Evolutionary conservation across 129 eudicot species (phyloP), one percentile per base, ranked within the genome.

Genomic region (Heracleum sosnowskyi): DNA sequence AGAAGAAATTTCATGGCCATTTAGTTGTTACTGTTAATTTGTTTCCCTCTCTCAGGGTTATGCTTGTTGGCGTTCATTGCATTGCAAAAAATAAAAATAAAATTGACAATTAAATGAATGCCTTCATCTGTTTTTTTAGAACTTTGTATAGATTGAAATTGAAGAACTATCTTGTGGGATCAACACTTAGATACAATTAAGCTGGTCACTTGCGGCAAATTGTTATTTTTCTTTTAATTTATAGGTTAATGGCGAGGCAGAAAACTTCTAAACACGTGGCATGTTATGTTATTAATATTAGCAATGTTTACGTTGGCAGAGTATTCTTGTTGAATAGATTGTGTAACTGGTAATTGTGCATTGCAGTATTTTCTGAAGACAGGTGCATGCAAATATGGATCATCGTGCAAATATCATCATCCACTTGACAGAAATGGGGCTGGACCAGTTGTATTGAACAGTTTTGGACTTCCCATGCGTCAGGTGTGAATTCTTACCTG

Each of bases 371-470:
- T 83, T 85, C 68, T 93, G 34, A 93, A 89, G 87, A 93, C 98
- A 53, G 98, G 98, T 34, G 87, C 91, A 62, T 93, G 98, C 88
- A 93, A 88, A 82, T 93, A 83, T 82, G 98, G 98, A 77, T 79
- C 93, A 46, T 79, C 96, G 37, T 93, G 98, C 88, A 93, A 86
- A 86, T 93, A 89, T 84, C 87, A 93, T 86, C 98, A 93, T 80
- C 98, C 98, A 44, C 87, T 82, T 80, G 90, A 93, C 64, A 83
- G 93, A 84, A 84, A 82, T 77, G 85, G 84, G 66, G 93, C 87
- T 64, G 89, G 86, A 71, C 88, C 87, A 18, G 72, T 88, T 46
- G 73, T 83, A 60, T 31, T 93, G 80, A 93, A 93, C 74, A 81
- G 60, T 66, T 41, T 83, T 53, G 97, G 97, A 70, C 85, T 91